These are phyloP conservation scores for Rhodotorula paludigena DNA, from an alignment of 768 basidiomycete genomes.

Conservation along the genomic window DNA sequence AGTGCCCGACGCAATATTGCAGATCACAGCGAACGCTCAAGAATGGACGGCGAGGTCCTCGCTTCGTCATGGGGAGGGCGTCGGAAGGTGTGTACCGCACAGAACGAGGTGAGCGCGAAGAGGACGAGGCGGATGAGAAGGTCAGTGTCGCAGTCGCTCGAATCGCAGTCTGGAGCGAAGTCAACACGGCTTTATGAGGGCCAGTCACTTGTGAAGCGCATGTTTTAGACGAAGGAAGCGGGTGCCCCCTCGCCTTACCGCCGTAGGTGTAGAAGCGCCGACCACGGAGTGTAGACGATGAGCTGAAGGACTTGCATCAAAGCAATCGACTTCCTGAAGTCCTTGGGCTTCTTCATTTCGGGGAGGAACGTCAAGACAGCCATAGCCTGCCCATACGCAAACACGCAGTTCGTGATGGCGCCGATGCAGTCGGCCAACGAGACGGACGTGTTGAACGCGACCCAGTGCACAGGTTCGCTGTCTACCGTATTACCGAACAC, in stretches of 20 bases:
- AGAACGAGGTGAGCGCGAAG: background rate
- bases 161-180: too few relatives aligned
- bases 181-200: too few relatives aligned
- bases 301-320: conserved; percentile 6
- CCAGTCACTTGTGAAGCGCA: background rate
- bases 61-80: background rate
- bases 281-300: conserved; percentile 16
- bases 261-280: conserved; percentile 5
- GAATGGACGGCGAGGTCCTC: background rate
- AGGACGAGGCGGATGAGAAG: too few relatives aligned
- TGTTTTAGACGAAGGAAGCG: too few relatives aligned
- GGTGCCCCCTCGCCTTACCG: conserved; percentile 1
- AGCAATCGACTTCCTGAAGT: background rate
- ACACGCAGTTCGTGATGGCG: conserved; percentile 7
- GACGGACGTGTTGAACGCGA: background rate
- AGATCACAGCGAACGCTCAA: conserved; percentile 11
- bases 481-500: too few relatives aligned
- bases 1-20: conserved; percentile 10
- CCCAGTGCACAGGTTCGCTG: background rate
- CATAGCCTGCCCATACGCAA: conserved; percentile 12
- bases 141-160: too few relatives aligned
- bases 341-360: background rate
- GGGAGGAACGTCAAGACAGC: conserved; percentile 17
- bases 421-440: background rate
- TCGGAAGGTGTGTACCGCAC: background rate